A percentile compares a stretch with the other conserved stretches of the same genome.
phyloP scores from a whole-genome alignment of 2,329 filamentous ascomycete genomes.

The Aspergillus fijiensis region DNA sequence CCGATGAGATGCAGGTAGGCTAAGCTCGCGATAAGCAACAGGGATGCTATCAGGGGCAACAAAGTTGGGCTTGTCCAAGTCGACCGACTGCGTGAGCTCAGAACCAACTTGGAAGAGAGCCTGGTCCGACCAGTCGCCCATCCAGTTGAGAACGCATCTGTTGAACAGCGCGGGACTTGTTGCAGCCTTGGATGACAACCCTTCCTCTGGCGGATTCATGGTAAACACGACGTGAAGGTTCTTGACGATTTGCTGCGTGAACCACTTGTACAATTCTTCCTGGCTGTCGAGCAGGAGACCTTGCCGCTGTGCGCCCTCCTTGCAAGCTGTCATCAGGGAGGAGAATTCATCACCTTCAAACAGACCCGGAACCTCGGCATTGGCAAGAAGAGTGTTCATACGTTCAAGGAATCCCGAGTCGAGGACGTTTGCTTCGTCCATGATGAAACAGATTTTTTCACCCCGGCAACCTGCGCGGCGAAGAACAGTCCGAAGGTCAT shows the following conservation, averaged over 20 bases:
- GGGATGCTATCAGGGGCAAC: conserved; percentile 86
- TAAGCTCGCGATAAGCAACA: conserved; percentile 83
- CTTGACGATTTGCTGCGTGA: conserved; percentile 98
- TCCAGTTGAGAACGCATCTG: conserved; percentile 99
- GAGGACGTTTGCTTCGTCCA: conserved; percentile 98
- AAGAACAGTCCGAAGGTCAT: conserved; percentile 90
- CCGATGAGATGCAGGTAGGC: conserved; percentile 81
- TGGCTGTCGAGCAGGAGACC: conserved; percentile 93
- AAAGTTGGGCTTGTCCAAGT: conserved; percentile 86
- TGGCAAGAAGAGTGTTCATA: conserved; percentile 98
- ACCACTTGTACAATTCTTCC: conserved; percentile 99
- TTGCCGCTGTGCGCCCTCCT: conserved; percentile 95
- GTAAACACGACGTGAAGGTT: conserved; percentile 99
- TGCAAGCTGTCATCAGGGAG: conserved; percentile 98
- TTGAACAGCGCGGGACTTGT: conserved; percentile 99
- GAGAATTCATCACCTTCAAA: conserved; percentile 99
- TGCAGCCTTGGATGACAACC: conserved; percentile 90
- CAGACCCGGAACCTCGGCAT: conserved; percentile 97
- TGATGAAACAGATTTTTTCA: conserved; percentile 99
- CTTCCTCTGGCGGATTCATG: conserved; percentile 98
- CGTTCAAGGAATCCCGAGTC: conserved; percentile 98
- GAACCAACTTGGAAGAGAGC: conserved; percentile 96
- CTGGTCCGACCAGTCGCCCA: conserved; percentile 99
- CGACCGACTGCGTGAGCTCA: conserved; percentile 93
- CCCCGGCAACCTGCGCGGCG: conserved; percentile 94